Evolutionary conservation across 108 stramenopile genomes (phyloP), one percentile per base, ranked within the genome.

Genomic region (Fragilariopsis cylindrus): DNA sequence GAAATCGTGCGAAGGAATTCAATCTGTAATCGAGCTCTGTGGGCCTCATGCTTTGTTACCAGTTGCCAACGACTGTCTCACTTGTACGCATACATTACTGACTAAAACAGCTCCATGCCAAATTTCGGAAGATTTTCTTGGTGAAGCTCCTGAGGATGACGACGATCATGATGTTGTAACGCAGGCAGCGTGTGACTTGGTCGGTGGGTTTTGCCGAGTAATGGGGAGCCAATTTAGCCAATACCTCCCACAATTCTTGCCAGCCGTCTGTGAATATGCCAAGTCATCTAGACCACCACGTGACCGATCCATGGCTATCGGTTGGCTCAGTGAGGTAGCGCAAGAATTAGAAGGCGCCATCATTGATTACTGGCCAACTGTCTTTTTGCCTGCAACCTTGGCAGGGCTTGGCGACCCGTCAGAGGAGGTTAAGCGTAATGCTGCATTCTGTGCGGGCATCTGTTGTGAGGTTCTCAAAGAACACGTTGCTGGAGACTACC

Each of bases 251-350:
- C 82, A 93, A 71, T 97, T 96, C 66, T 74, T 98, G 21, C 93
- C 95, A 7, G 85, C 88, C 7, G 91, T 97, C 65, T 88, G 92
- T 63, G 85, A 79, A n/a, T 98, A 91, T 79, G 89, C 89, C 48
- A 97, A 96, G 83, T 85, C 95, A 1, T 90, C 90, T 5, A 85
- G 96, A 15, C 93, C 96, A 46, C 78, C 96, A 18, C 85, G 88
- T 55, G 98, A 98, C 69, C 88, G 98, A 71, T 84, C 93, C 45
- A 99, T 98, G 97, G 96, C 94, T 40, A 84, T 98, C 40, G 97
- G 98, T 8, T 97, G 95, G 80, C 78, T 97, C 47, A 97, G 97
- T 19, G 98, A 98, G 77, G 87, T 98, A 54, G 94, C 96, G 3
- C 93, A 94, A 73, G 92, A 93, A 74, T 65, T 97, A 41, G 92